These are phyloP conservation scores for Blepharisma stoltei DNA, from an alignment of 73 alveolate species.

Conservation along the genomic window DNA sequence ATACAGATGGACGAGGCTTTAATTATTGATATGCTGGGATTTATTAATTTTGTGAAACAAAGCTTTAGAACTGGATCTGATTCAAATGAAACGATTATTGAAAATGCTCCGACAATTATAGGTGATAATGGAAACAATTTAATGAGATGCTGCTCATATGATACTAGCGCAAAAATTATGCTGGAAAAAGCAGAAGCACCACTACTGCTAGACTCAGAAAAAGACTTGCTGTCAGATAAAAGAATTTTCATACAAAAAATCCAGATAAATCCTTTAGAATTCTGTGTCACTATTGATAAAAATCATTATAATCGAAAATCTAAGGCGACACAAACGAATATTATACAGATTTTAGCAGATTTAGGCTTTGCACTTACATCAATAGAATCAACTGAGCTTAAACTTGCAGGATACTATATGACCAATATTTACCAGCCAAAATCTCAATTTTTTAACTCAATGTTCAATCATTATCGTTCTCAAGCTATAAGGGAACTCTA, in stretches of 20 bases:
- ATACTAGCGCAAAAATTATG: neutral
- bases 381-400: constrained; percentile 15
- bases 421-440: neutral
- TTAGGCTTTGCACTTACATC: constrained; percentile 32
- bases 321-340: neutral
- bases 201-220: neutral
- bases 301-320: neutral
- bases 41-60: neutral
- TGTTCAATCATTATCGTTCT: constrained; percentile 22
- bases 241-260: constrained; percentile 20
- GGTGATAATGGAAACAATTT: neutral
- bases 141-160: neutral
- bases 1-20: neutral
- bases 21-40: neutral
- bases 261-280: constrained; percentile 2
- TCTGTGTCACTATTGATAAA: constrained; percentile 24
- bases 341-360: constrained; percentile 29
- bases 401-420: constrained; percentile 21
- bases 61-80: neutral
- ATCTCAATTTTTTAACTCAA: neutral
- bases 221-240: neutral
- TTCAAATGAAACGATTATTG: neutral
- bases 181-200: neutral
- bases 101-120: neutral
- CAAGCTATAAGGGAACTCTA: constrained; percentile 21